Percentiles rank a stretch among this genome's conserved stretches.
These are phyloP conservation scores for Penicillium paradoxum DNA, from an alignment of 495 filamentous ascomycete species.

Conservation along the genomic window DNA sequence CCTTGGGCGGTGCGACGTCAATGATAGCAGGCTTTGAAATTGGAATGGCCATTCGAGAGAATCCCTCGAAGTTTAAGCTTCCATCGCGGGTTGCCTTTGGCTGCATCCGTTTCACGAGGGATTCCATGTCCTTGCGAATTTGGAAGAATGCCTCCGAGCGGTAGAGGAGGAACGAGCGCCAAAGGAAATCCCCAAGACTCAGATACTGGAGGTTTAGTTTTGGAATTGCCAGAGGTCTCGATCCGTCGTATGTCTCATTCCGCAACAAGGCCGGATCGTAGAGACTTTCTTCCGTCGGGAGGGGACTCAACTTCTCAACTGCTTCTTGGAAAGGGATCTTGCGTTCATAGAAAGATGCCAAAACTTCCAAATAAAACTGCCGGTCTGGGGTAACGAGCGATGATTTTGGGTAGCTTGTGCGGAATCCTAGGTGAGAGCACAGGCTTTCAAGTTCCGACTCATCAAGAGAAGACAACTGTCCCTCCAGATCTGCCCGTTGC, in stretches of 20 bases:
- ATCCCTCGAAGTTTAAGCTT: conserved; percentile 71
- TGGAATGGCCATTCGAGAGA: conserved; percentile 85
- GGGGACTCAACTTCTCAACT: conserved; percentile 60
- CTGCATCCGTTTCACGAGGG: conserved; percentile 69
- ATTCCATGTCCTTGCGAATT: conserved; percentile 86
- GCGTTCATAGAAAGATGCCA: conserved; percentile 74
- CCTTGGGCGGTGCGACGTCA: conserved; percentile 76
- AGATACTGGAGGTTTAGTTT: conserved; percentile 96
- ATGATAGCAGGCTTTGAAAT: conserved; percentile 84
- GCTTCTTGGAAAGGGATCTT: conserved; percentile 79
- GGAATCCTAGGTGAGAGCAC: conserved; percentile 65
- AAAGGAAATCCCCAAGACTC: conserved; percentile 91
- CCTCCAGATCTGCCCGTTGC: conserved; percentile 69
- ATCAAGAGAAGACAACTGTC: conserved; percentile 65
- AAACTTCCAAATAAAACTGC: conserved; percentile 65
- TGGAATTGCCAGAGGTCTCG: conserved; percentile 81
- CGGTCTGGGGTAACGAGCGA: conserved; percentile 58
- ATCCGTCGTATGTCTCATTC: conserved; percentile 86
- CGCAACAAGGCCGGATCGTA: conserved; percentile 80
- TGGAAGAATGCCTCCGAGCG: conserved; percentile 92
- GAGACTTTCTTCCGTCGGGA: conserved; percentile 78
- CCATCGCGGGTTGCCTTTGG: conserved; percentile 60
- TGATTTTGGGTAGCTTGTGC: conserved; percentile 72
- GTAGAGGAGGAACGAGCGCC: conserved; percentile 84
- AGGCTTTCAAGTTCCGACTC: conserved; percentile 69